Conservation (phyloP, 805 yeast species). For the Lachancea lanzarotensis region DNA sequence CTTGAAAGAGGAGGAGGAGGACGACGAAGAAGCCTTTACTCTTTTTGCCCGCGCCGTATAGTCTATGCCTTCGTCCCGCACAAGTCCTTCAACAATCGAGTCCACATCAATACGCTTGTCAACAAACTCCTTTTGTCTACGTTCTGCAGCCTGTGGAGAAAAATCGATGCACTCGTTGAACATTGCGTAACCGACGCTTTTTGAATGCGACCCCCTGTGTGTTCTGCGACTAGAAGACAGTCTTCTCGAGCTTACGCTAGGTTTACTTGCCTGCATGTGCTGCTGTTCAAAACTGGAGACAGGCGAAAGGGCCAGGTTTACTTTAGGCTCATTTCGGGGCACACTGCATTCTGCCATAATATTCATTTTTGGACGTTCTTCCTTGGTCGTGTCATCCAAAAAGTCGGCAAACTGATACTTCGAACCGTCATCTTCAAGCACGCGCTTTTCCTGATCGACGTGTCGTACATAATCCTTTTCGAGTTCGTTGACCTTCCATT, state of each 20-base stretch:
- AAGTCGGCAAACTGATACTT: slow-evolving; percentile 23
- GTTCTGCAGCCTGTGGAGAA: slow-evolving; percentile 7
- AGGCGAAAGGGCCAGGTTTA: too few relatives aligned
- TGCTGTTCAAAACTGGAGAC: neutral
- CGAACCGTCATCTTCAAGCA: neutral
- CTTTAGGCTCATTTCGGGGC: too few relatives aligned
- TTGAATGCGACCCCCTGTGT: neutral
- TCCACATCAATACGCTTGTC: slow-evolving; percentile 10
- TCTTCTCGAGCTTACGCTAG: neutral
- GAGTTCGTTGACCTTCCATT: slow-evolving; percentile 20
- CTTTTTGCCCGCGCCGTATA: neutral
- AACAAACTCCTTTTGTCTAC: slow-evolving; percentile 7
- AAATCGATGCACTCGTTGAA: slow-evolving; percentile 15
- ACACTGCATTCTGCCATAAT: slow-evolving; percentile 16
- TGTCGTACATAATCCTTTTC: slow-evolving; percentile 17
- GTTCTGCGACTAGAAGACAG: neutral
- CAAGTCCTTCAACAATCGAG: slow-evolving; percentile 14
- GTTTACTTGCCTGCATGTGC: neutral
- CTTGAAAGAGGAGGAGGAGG: neutral
- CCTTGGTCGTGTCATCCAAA: slow-evolving; percentile 16
- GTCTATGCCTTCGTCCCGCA: slow-evolving; percentile 2
- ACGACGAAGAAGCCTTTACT: neutral
- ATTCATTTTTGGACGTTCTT: slow-evolving; percentile 16
- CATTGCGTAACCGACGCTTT: slow-evolving; percentile 11
- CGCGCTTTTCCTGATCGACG: slow-evolving; percentile 2